Conservation (phyloP, 1,284 basidiomycete species). For the Cryptococcus sp. region DNA sequence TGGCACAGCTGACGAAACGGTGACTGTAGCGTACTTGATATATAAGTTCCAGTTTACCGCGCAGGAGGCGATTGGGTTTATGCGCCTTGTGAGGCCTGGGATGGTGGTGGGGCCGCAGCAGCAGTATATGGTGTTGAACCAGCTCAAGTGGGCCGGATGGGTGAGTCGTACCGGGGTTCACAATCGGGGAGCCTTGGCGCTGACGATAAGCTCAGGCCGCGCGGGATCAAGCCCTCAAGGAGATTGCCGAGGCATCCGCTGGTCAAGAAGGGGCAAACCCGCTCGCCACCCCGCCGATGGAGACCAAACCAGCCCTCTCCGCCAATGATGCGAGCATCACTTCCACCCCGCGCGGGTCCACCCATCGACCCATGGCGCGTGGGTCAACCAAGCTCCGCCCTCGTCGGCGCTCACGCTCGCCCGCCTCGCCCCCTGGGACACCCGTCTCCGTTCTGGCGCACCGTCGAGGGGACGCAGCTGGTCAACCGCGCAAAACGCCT, state of each 20-base stretch:
- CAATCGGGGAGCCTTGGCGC: constrained; percentile 16
- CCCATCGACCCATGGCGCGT: background rate
- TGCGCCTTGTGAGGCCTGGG: constrained; percentile 88
- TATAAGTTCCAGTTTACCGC: constrained; percentile 99
- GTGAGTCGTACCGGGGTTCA: constrained; percentile 63
- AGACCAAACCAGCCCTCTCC: constrained; percentile 2
- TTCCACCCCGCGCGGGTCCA: background rate
- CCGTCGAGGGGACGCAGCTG: constrained; percentile 34
- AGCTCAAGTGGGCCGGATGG: constrained; percentile 91
- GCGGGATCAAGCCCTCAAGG: constrained; percentile 58
- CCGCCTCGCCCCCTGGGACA: background rate
- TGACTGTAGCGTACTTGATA: constrained; percentile 76
- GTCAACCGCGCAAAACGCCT: constrained; percentile 41
- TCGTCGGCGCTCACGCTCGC: background rate
- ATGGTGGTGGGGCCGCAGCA: constrained; percentile 81
- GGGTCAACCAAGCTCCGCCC: background rate
- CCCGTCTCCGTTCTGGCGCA: background rate
- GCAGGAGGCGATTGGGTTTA: constrained; percentile 93
- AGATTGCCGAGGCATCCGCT: constrained; percentile 60
- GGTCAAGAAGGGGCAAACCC: constrained; percentile 54
- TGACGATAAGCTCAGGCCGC: constrained; percentile 54
- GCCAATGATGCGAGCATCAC: background rate
- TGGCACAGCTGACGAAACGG: constrained; percentile 22
- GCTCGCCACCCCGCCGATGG: constrained; percentile 37
- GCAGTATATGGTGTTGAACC: constrained; percentile 95